These are phyloP conservation scores for Penicillium sp. DNA, from an alignment of 2,329 filamentous ascomycete genomes.

Conservation along the genomic window DNA sequence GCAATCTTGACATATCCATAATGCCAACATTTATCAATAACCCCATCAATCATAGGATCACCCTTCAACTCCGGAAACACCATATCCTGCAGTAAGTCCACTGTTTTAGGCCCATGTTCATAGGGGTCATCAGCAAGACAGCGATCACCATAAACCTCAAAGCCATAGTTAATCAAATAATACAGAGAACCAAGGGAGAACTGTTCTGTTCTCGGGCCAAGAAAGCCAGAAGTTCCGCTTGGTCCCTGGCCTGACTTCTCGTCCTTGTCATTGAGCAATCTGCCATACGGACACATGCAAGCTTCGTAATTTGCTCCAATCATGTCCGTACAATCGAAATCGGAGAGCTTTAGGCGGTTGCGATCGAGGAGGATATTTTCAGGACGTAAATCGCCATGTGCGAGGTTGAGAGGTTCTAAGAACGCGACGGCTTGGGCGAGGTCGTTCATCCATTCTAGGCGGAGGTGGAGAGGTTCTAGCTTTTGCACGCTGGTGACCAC, in stretches of 20 bases:
- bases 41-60: slow-evolving; percentile 25
- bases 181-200: slow-evolving; percentile 35
- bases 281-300: slow-evolving; percentile 25
- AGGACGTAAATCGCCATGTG: slow-evolving; percentile 32
- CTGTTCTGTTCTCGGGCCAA: slow-evolving; percentile 31
- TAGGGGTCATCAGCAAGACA: slow-evolving; percentile 24
- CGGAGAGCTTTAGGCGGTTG: slow-evolving; percentile 26
- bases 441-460: slow-evolving; percentile 33
- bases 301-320: slow-evolving; percentile 26
- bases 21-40: slow-evolving; percentile 26
- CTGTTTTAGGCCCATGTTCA: slow-evolving; percentile 20
- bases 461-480: slow-evolving; percentile 26
- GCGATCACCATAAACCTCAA: slow-evolving; percentile 30
- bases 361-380: slow-evolving; percentile 33
- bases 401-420: slow-evolving; percentile 33
- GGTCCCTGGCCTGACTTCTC: slow-evolving; percentile 20
- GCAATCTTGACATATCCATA: slow-evolving; percentile 21
- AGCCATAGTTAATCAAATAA: slow-evolving; percentile 34
- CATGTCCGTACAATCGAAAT: slow-evolving; percentile 31
- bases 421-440: slow-evolving; percentile 33
- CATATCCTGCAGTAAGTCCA: slow-evolving; percentile 26
- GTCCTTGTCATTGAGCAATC: slow-evolving; percentile 25
- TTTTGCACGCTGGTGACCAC: slow-evolving; percentile 27
- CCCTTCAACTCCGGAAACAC: slow-evolving; percentile 26
- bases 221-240: slow-evolving; percentile 20